Evolutionary conservation across 169 alveolate species (phyloP).

Genomic region (Eimeria acervulina): DNA sequence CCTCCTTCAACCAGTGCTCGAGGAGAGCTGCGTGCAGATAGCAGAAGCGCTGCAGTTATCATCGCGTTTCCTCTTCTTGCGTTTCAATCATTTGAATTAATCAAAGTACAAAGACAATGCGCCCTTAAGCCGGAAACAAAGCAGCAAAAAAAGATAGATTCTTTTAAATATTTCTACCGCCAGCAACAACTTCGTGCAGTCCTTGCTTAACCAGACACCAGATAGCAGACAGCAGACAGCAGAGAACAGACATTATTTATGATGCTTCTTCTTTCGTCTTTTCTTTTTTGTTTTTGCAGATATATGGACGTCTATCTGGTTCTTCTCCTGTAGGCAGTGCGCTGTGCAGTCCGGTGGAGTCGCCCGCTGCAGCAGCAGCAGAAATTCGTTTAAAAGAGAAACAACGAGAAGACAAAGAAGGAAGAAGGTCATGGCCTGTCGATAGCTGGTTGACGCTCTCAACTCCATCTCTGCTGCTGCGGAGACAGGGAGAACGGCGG

Average conservation of each 20-base stretch:
- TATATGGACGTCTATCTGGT: conserved; percentile 68
- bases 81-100: background rate
- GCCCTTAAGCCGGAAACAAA: too few species aligned
- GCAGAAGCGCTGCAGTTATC: background rate
- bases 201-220: too few species aligned
- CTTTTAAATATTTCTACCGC: too few species aligned
- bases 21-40: background rate
- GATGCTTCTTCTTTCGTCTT: too few species aligned
- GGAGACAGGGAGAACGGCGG: background rate
- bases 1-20: background rate
- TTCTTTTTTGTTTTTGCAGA: background rate
- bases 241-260: too few species aligned
- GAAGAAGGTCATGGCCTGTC: background rate
- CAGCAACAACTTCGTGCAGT: too few species aligned
- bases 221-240: too few species aligned
- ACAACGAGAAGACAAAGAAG: background rate
- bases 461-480: background rate
- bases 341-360: conserved; percentile 35
- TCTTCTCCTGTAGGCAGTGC: conserved; percentile 72
- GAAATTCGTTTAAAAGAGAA: background rate
- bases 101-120: background rate
- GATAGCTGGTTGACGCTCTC: background rate
- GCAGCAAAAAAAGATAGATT: too few species aligned
- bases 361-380: conserved; percentile 61
- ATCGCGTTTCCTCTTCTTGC: background rate